phyloP scores from a whole-genome alignment of 1,284 basidiomycete species.

The Cutaneotrichosporon cutaneum region DNA sequence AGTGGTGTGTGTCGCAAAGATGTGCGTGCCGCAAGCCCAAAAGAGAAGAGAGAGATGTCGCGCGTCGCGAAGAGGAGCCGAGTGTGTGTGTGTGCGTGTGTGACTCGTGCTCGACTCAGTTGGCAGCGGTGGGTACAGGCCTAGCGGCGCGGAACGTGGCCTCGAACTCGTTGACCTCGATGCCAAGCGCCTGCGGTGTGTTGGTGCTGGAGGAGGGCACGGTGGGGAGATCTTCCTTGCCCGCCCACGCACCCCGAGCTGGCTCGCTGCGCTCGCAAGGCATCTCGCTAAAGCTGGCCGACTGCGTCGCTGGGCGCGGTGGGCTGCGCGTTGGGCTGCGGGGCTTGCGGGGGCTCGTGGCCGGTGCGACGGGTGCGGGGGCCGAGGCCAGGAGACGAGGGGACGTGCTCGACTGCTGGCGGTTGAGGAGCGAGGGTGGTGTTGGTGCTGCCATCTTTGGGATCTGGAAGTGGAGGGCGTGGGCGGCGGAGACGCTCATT shows the following conservation, averaged over 20 bases:
- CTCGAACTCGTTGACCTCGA: constrained; percentile 14
- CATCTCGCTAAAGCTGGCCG: too few relatives aligned
- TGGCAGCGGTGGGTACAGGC: neutral
- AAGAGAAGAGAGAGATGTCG: neutral
- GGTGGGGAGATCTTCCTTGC: neutral
- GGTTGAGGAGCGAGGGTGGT: constrained; percentile 39
- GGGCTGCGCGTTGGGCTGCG: too few relatives aligned
- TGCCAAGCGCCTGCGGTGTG: neutral
- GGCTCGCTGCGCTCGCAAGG: too few relatives aligned
- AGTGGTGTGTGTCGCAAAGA: too few relatives aligned
- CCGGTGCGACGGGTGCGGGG: neutral
- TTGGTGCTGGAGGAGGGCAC: neutral
- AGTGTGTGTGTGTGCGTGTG: neutral
- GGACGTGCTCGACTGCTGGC: constrained; percentile 11
- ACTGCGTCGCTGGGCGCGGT: too few relatives aligned
- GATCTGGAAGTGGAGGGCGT: constrained; percentile 40
- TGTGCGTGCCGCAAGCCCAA: neutral
- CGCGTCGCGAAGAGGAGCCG: neutral
- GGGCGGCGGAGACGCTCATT: constrained; percentile 17
- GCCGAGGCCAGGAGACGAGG: neutral
- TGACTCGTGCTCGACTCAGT: neutral
- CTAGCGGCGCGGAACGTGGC: constrained; percentile 4
- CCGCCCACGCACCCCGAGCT: too few relatives aligned
- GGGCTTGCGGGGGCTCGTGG: too few relatives aligned
- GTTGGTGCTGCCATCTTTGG: constrained; percentile 31